phyloP scores from a whole-genome alignment of 2,329 filamentous ascomycete species.

The Graphiopsis chlorocephala region DNA sequence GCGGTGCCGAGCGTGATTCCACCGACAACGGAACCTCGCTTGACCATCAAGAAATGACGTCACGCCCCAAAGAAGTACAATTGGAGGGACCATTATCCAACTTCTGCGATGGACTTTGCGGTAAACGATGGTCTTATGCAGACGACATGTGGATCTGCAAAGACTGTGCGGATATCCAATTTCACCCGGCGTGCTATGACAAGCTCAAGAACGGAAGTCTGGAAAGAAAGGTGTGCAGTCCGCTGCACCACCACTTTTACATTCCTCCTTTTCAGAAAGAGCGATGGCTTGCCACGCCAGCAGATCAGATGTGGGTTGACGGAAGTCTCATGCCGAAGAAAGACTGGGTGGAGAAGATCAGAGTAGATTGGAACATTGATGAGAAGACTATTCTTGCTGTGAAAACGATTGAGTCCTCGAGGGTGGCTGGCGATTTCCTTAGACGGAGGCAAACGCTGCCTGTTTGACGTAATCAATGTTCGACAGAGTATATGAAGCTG shows the following conservation, averaged over 20 bases:
- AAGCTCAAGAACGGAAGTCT: constrained; percentile 11
- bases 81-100: neutral
- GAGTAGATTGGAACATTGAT: constrained; percentile 4
- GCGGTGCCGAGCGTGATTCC: too few relatives aligned
- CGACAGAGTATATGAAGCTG: too few relatives aligned
- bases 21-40: too few relatives aligned
- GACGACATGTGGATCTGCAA: constrained; percentile 11
- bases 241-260: constrained; percentile 2
- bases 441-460: neutral
- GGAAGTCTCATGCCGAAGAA: neutral
- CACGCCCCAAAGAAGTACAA: too few relatives aligned
- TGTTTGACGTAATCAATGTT: neutral
- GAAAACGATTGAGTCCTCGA: neutral
- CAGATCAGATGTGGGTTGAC: constrained; percentile 10
- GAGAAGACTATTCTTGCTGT: neutral
- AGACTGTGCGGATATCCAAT: constrained; percentile 14
- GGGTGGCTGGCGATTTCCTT: neutral
- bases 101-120: constrained; percentile 2
- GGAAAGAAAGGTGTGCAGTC: neutral
- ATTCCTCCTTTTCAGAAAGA: constrained; percentile 6
- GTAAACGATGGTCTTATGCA: neutral
- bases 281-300: neutral
- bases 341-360: constrained; percentile 9
- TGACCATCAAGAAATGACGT: too few relatives aligned
- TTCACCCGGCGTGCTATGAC: constrained; percentile 6